Percentiles rank a stretch among this genome's conserved stretches.
Conservation (phyloP, 768 basidiomycete genomes). For the Galerina marginata region DNA sequence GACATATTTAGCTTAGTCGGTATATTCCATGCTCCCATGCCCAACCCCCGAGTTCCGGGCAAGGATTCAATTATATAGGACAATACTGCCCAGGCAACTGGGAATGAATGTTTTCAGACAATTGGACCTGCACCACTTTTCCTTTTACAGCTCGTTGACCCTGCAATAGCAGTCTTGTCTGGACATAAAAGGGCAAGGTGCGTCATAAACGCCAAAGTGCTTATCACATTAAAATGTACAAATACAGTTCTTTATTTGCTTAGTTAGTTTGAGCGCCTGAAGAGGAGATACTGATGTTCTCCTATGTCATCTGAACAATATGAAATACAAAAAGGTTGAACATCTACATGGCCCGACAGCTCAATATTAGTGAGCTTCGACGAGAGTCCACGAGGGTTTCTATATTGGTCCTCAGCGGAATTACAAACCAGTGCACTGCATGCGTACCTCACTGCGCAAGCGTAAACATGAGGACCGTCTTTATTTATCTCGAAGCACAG, state of each 20-base stretch:
- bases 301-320: no score
- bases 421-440: slow-evolving; percentile 11
- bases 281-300: no score
- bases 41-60: not conserved
- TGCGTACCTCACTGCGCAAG: slow-evolving; percentile 6
- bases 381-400: slow-evolving; percentile 8
- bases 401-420: slow-evolving; percentile 9
- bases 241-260: no score
- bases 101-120: not conserved
- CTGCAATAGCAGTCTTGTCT: not conserved
- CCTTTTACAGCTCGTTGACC: not conserved
- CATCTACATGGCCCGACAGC: not conserved
- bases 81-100: not conserved
- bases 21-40: not conserved
- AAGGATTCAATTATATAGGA: not conserved
- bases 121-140: not conserved
- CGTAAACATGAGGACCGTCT: not conserved
- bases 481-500: not conserved
- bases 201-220: not conserved
- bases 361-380: not conserved
- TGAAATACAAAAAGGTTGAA: not conserved
- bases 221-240: no score
- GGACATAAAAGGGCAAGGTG: not conserved
- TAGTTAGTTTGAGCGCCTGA: no score
- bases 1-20: not conserved